phyloP scores from a whole-genome alignment of 2,329 filamentous ascomycete genomes.

The Cercospora beticola region DNA sequence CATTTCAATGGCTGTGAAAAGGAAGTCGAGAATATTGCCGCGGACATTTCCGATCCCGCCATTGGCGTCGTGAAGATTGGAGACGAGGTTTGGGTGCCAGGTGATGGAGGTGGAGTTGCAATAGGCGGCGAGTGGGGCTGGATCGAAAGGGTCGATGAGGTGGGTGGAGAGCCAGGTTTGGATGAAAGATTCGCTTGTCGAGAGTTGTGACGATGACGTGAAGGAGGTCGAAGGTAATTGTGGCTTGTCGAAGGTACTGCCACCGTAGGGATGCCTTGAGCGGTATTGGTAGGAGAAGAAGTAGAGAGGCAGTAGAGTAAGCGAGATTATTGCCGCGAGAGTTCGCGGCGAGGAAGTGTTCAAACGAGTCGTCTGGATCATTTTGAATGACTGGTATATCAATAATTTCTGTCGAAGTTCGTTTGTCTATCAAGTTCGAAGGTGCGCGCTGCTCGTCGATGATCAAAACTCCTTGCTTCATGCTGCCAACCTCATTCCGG shows the following conservation, averaged over 20 bases:
- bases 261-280: constrained; percentile 19
- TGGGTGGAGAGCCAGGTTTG: constrained; percentile 30
- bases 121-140: constrained; percentile 26
- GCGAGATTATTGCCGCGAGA: not conserved
- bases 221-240: not conserved
- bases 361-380: not conserved
- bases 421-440: not conserved
- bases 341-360: not conserved
- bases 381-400: not conserved
- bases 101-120: constrained; percentile 39
- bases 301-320: constrained; percentile 28
- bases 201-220: not conserved
- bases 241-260: not conserved
- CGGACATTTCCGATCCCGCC: constrained; percentile 44
- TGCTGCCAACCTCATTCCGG: not conserved
- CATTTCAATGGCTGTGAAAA: constrained; percentile 31
- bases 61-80: constrained; percentile 46
- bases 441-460: not conserved
- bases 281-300: constrained; percentile 28
- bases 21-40: constrained; percentile 19
- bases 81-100: constrained; percentile 46
- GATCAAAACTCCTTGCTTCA: constrained; percentile 4
- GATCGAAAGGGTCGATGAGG: constrained; percentile 28
- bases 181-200: constrained; percentile 25
- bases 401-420: not conserved